phyloP scores from a whole-genome alignment of 2,329 filamentous ascomycete species.

The Passalora sequoiae region DNA sequence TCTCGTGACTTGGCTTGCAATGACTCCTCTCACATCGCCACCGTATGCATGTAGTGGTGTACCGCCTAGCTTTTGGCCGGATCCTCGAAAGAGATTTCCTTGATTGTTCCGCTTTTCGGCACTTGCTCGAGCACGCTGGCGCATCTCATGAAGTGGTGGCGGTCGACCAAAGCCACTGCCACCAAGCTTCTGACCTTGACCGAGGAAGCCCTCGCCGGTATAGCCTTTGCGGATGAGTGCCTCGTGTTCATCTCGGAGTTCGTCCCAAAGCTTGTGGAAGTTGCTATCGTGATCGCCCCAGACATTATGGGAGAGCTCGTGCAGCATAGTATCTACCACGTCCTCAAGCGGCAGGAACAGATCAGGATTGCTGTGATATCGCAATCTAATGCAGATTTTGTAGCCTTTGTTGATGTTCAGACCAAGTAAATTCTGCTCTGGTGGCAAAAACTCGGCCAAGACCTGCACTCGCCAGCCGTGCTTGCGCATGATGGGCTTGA shows the following conservation, averaged over 20 bases:
- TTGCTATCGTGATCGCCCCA: constrained; percentile 75
- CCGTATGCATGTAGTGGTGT: constrained; percentile 48
- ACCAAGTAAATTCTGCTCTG: constrained; percentile 66
- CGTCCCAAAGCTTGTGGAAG: constrained; percentile 84
- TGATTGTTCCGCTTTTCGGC: constrained; percentile 60
- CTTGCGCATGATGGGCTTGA: constrained; percentile 92
- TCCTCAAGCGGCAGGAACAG: constrained; percentile 77
- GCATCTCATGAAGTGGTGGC: constrained; percentile 66
- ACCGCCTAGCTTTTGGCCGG: constrained; percentile 70
- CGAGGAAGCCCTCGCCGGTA: constrained; percentile 83
- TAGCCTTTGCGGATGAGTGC: constrained; percentile 74
- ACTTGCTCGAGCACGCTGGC: constrained; percentile 61
- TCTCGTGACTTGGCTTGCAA: constrained; percentile 63
- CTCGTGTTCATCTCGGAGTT: constrained; percentile 80
- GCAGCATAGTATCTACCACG: constrained; percentile 84
- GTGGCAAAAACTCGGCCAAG: constrained; percentile 80
- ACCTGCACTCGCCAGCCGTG: constrained; percentile 73
- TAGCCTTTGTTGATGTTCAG: constrained; percentile 72
- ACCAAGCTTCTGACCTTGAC: constrained; percentile 68
- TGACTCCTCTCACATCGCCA: constrained; percentile 65
- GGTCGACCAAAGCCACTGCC: constrained; percentile 49
- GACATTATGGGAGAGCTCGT: constrained; percentile 86
- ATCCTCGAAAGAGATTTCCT: constrained; percentile 50
- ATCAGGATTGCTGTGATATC: constrained; percentile 66
- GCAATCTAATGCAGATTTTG: constrained; percentile 76